Conservation (phyloP, 2,329 filamentous ascomycete genomes). For the Volutella citrinella region DNA sequence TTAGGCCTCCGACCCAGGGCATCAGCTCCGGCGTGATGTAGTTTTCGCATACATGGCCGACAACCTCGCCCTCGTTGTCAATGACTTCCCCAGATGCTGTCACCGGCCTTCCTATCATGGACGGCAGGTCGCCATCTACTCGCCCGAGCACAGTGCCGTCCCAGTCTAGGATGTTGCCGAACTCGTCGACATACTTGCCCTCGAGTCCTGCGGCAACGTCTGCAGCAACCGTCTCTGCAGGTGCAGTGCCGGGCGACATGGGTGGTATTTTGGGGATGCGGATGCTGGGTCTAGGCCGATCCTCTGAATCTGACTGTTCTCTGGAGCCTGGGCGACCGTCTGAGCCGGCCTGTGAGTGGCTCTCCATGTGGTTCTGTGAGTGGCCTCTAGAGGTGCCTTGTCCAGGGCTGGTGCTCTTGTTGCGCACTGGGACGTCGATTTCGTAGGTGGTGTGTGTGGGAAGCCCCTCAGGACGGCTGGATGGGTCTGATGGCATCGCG, state of each 20-base stretch:
- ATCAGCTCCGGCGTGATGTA: constrained; percentile 51
- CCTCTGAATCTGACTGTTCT: neutral
- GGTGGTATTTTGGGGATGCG: constrained; percentile 40
- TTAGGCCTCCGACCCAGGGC: constrained; percentile 49
- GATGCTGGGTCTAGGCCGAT: constrained; percentile 19
- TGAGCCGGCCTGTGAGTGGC: neutral
- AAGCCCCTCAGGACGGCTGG: constrained; percentile 15
- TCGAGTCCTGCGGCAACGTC: constrained; percentile 40
- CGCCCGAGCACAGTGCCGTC: constrained; percentile 50
- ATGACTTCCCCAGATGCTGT: constrained; percentile 52
- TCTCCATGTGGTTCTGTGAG: too few relatives aligned
- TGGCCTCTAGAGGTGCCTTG: too few relatives aligned
- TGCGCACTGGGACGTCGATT: constrained; percentile 21
- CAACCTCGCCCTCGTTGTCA: constrained; percentile 75
- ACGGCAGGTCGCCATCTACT: constrained; percentile 51
- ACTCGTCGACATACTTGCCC: constrained; percentile 50
- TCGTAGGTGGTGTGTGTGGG: constrained; percentile 26
- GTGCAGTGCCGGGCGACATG: too few relatives aligned
- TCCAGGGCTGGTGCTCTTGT: constrained; percentile 6
- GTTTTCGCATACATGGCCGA: constrained; percentile 67
- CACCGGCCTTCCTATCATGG: constrained; percentile 50
- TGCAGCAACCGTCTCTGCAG: constrained; percentile 29
- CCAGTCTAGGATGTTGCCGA: constrained; percentile 50
- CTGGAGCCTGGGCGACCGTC: neutral
- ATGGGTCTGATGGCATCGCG: constrained; percentile 7